Base-by-base conservation (phyloP, 225 moss, liverwort and hornwort genomes). In the Physcomitrium patens region DNA sequence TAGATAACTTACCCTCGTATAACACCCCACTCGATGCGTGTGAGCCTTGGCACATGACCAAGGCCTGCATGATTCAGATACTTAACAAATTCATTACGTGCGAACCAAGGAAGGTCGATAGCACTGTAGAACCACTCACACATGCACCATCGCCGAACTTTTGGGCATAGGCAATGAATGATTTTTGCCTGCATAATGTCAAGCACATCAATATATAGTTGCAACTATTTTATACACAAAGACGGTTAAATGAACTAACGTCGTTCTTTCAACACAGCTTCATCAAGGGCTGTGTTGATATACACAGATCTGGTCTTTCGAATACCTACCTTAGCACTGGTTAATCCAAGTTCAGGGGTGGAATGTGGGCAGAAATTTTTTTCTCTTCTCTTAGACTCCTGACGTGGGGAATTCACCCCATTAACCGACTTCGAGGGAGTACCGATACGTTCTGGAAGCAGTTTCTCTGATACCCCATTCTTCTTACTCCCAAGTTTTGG, bases 111-210 rank as follows among this genome's bases (percentile, higher is more conserved):
- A 69, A 99, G 92, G 83, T 99, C 99, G 69, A 99, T 93, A 26
- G 99, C 99, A 83, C 99, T 99, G 73, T 99, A 99, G 73, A 99
- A 99, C 95, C 95, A 99, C 78, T 99, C 99, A 79, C 83, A 99
- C 86, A 92, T 89, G 75, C 95, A 99, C 99, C 99, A 99, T 75
- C 86, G 89, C 48, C 89, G 93, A 63, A 99, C 93, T 81, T 95
- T 95, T 7, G 89, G 90, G 78, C 91, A 90, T 67, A 99, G 90
- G 80, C 99, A 93, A 72, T 99, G 99, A 75, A 85, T 93, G 84
- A 99, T 85, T 61, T 84, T 91, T 57, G 99, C 95, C 99, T 99
- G 93, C 74, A 86, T 47, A 71, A 80, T 48, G 58, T 53, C 50
- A 76, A 55, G 68, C 54, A 81, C 14, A 27, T 68, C 57, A 74